phyloP scores from a whole-genome alignment of 2,329 filamentous ascomycete genomes.

The Dactylellina sp. region DNA sequence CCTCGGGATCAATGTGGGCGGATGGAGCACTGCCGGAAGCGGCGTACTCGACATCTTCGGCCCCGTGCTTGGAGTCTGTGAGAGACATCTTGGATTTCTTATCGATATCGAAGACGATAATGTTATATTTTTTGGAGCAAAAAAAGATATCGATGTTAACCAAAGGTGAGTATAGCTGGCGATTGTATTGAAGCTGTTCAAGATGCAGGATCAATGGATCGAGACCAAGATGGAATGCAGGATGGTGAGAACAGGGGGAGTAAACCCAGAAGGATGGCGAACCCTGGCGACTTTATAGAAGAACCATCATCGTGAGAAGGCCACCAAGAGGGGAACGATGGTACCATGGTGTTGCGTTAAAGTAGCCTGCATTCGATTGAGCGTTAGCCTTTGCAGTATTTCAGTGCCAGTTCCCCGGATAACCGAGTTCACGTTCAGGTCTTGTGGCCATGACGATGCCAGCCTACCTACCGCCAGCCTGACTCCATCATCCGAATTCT shows the following conservation, averaged over 20 bases:
- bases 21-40: conserved; percentile 41
- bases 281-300: conserved; percentile 54
- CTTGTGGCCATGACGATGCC: conserved; percentile 27
- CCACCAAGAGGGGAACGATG: too few species aligned
- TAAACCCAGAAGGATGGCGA: too few species aligned
- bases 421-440: conserved; percentile 28
- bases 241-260: conserved; percentile 12
- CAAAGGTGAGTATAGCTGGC: too few species aligned
- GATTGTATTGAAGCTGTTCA: too few species aligned
- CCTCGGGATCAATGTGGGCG: conserved; percentile 53
- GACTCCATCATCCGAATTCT: too few species aligned
- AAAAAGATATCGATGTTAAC: too few species aligned
- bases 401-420: conserved; percentile 50
- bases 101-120: too few species aligned
- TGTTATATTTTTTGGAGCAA: too few species aligned
- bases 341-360: conserved; percentile 46
- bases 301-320: conserved; percentile 28
- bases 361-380: conserved; percentile 17
- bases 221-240: not conserved
- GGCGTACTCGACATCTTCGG: conserved; percentile 51
- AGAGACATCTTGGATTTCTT: conserved; percentile 31
- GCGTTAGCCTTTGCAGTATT: too few species aligned
- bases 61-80: conserved; percentile 44
- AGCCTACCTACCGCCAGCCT: too few species aligned
- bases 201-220: too few species aligned